Base-by-base conservation (phyloP, 208 protist genomes). In the Leishmania guyanensis region DNA sequence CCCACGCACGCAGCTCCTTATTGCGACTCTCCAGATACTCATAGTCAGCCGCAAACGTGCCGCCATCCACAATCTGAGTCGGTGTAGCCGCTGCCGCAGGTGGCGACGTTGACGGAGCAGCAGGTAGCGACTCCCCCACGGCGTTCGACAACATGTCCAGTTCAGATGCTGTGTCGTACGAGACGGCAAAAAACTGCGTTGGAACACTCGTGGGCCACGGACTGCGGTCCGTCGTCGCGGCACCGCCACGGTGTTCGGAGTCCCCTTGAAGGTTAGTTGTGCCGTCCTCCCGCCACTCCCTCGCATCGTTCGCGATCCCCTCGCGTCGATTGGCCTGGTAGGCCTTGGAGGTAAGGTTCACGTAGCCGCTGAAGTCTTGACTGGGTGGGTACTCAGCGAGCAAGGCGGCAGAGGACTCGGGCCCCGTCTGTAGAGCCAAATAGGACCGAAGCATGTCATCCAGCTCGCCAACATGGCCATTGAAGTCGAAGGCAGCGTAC, bases 1-100 rank as follows among this genome's bases (percentile, higher is more conserved):
- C 89, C 88, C 88, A 98, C 62, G 78, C 66, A 14, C 93, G 91
- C 65, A 98, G 87, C 75, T 93, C 81, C 75, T 88, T 91, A 75
- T 86, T 88, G 43, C 92, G 89, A 43, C 70, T 36, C 82, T 98
- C 93, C 10, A 97, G 79, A n/a, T 83, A 86, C 66, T 93, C 88
- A 72, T 91, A 94, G 83, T 97, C 93, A 17, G 87, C 82, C 29
- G 62, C 78, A 72, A 97, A 95, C 16, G 91, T 92, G 60, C 86
- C 80, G n/a, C 51, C 56, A 64, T 77, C 81, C 46, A 92, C 74
- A 1, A 77, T 20, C n/a, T n/a, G 56, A 17, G 39, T 51, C 22
- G 74, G 22, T 8, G 56, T 29, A 6, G 66, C 12, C 29, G 39
- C 39, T 20, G 77, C 1, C 1, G 51, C 9, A 17, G 56, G 9